Evolutionary conservation across 108 stramenopile species (phyloP).

Genomic region (Conticribra weissflogii): DNA sequence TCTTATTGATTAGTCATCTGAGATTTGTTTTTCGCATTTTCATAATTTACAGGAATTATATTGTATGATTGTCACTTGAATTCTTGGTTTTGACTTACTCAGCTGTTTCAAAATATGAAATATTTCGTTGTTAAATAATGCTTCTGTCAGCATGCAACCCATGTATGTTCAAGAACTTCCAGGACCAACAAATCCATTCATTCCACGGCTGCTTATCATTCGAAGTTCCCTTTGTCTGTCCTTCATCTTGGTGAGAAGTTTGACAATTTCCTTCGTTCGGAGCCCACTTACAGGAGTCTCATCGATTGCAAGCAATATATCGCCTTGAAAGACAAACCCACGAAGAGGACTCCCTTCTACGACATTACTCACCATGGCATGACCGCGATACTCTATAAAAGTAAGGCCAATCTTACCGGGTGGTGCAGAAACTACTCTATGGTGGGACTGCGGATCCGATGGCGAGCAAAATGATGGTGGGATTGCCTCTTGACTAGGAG

Average conservation of each 20-base stretch:
- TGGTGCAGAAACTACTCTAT: slow-evolving; percentile 83
- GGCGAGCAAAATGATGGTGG: background rate
- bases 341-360: slow-evolving; percentile 69
- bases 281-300: slow-evolving; percentile 84
- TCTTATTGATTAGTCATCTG: too few relatives aligned
- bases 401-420: slow-evolving; percentile 87
- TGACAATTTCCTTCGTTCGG: slow-evolving; percentile 80
- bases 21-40: too few relatives aligned
- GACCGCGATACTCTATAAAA: slow-evolving; percentile 83
- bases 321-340: slow-evolving; percentile 83
- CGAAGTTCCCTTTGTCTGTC: slow-evolving; percentile 74
- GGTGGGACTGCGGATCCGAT: slow-evolving; percentile 64
- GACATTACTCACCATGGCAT: slow-evolving; percentile 87
- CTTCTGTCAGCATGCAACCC: too few relatives aligned
- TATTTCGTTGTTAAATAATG: too few relatives aligned
- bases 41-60: too few relatives aligned
- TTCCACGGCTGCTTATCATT: slow-evolving; percentile 77
- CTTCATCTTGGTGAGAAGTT: slow-evolving; percentile 66
- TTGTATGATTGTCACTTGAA: too few relatives aligned
- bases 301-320: slow-evolving; percentile 85
- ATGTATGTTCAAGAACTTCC: too few relatives aligned
- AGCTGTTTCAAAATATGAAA: too few relatives aligned
- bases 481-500: slow-evolving; percentile 15
- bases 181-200: slow-evolving; percentile 64
- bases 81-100: too few relatives aligned